These are phyloP conservation scores for Austroboletus novae-zelandiae DNA, from an alignment of 1,284 basidiomycete species.

Conservation along the genomic window DNA sequence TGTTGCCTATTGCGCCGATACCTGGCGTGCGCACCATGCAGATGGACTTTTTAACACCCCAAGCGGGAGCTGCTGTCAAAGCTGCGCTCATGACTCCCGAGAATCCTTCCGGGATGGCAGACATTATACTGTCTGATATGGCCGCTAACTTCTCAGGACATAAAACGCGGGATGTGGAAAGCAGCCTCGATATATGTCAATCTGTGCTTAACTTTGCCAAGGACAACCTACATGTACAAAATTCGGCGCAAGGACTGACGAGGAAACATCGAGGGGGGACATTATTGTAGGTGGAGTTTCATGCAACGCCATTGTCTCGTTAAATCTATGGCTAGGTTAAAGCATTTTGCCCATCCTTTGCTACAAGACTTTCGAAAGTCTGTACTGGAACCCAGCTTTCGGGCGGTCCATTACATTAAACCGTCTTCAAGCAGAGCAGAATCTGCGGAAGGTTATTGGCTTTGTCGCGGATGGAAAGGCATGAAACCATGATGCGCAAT, in stretches of 20 bases:
- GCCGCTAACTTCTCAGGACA: conserved; percentile 72
- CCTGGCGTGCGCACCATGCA: conserved; percentile 66
- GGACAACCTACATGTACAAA: conserved; percentile 47
- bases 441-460: conserved; percentile 73
- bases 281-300: conserved; percentile 54
- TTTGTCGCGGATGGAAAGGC: conserved; percentile 62
- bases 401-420: conserved; percentile 57
- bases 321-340: conserved; percentile 47
- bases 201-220: conserved; percentile 62
- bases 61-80: conserved; percentile 49
- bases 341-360: conserved; percentile 69
- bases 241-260: conserved; percentile 38
- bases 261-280: conserved; percentile 48
- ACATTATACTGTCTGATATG: conserved; percentile 78
- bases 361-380: conserved; percentile 53
- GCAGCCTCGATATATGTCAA: conserved; percentile 60
- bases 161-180: conserved; percentile 53
- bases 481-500: neutral
- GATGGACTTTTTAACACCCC: conserved; percentile 70
- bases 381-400: conserved; percentile 56
- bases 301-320: neutral
- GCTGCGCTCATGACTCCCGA: conserved; percentile 39
- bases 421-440: conserved; percentile 65
- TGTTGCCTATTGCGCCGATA: conserved; percentile 66
- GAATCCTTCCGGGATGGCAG: conserved; percentile 50